Base-by-base conservation (phyloP, 352 stramenopile species). In the Blastocystis sp. region DNA sequence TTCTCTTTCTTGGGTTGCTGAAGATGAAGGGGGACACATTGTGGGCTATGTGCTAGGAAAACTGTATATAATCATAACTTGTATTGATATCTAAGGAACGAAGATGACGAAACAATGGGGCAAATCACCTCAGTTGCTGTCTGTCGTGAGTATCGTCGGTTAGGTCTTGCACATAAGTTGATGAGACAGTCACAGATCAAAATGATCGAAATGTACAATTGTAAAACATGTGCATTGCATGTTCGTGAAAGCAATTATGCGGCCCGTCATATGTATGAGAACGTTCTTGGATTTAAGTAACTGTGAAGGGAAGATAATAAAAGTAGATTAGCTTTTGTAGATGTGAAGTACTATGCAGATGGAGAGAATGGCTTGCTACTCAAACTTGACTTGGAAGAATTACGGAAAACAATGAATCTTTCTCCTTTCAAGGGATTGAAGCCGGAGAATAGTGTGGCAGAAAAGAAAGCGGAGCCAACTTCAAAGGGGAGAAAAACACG, bases 41-140 rank as follows among this genome's bases (percentile, higher is more conserved):
- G 97, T 99, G 27, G 97, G 97, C 73, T 99, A 99, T 91, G 97
- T 99, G 22, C 92, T 99, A 51, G 97, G 96, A 44, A 99, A 99
- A 91, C 99, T 99, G 97, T 97, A 94, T 76, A n/a, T 11, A 11
- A n/a, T 56, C 4, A 84, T 6, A 0, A 42, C 15, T 19, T 53
- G 90, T 17, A 17, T 48, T 66, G 17, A 58, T 35, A 40, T 58
- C 22, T 87, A 92, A 48, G 90, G 30, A 92, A 94, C 40, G 92
- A 92, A 11, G 80, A 92, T 60, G 78, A 76, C 37, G 54, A 24
- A 24, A 89, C 79, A 13, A 84, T 73, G 70, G 97, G 97, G 35
- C 97, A 99, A 92, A 99, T 99, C 89, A 99, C 97, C 75, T 99
- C 96, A 37, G 93, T 99, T 27, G 96, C 96, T 1, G 97, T 99